A percentile compares a stretch with the other conserved stretches of the same genome.
Evolutionary conservation across 495 filamentous ascomycete species (phyloP).

Genomic region (Tuber calosporum): DNA sequence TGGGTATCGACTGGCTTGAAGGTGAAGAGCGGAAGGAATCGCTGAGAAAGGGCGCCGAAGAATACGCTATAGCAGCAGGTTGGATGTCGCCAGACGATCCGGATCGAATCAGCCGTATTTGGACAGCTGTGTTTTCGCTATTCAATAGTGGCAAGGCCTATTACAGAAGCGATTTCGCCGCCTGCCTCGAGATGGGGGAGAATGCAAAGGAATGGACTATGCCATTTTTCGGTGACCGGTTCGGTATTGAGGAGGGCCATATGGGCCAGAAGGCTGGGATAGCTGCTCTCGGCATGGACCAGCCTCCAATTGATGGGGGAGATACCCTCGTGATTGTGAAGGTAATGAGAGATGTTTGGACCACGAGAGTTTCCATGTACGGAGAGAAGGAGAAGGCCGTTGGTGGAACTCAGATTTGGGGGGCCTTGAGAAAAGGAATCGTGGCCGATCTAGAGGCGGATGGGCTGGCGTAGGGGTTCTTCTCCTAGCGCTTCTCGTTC

Average conservation of each 20-base stretch:
- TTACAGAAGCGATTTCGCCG: slow-evolving; percentile 34
- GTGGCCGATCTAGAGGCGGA: slow-evolving; percentile 23
- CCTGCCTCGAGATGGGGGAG: slow-evolving; percentile 35
- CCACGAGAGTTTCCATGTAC: slow-evolving; percentile 22
- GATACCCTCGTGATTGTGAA: slow-evolving; percentile 21
- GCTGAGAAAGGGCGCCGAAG: slow-evolving; percentile 21
- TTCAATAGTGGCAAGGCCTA: slow-evolving; percentile 33
- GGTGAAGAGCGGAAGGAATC: slow-evolving; percentile 23
- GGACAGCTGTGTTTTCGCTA: slow-evolving; percentile 35
- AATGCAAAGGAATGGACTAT: slow-evolving; percentile 17
- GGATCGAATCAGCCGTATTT: slow-evolving; percentile 28
- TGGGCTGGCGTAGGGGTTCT: slow-evolving; percentile 17
- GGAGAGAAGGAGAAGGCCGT: slow-evolving; percentile 34
- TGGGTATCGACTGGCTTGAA: slow-evolving; percentile 18
- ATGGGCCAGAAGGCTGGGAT: slow-evolving; percentile 29
- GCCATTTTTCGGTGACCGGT: slow-evolving; percentile 23
- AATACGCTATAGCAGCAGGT: slow-evolving; percentile 30
- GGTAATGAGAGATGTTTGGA: slow-evolving; percentile 31
- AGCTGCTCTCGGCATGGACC: slow-evolving; percentile 25
- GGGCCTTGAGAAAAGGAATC: slow-evolving; percentile 19
- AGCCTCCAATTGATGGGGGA: slow-evolving; percentile 21
- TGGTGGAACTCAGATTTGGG: slow-evolving; percentile 20
- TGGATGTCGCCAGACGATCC: slow-evolving; percentile 39
- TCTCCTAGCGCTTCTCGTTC: neutral
- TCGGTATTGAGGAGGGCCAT: slow-evolving; percentile 22